Evolutionary conservation across 164 flowering plant species (phyloP).

Genomic region (Warburgia ugandensis): DNA sequence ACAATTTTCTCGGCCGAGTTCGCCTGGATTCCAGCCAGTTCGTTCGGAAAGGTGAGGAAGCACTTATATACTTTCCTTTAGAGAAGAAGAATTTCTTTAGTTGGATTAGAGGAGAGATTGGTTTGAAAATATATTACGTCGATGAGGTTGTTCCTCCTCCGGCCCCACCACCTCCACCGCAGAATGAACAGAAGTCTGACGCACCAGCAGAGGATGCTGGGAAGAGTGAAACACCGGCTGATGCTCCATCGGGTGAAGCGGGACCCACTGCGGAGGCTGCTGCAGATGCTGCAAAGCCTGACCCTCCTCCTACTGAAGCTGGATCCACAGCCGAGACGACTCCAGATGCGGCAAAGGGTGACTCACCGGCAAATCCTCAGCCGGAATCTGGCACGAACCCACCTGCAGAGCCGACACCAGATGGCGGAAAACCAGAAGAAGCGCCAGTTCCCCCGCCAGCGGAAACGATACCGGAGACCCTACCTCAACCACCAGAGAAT

Average conservation of each 20-base stretch:
- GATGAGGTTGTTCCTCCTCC: constrained; percentile 38
- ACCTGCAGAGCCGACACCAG: too few species aligned
- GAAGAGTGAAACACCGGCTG: constrained; percentile 2
- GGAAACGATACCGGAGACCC: background rate
- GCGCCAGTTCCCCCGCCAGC: background rate
- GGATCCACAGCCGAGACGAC: background rate
- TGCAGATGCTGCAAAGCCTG: constrained; percentile 6
- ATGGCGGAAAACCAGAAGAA: background rate
- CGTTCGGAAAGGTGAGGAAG: constrained; percentile 76
- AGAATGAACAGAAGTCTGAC: constrained; percentile 7
- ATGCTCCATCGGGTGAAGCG: background rate
- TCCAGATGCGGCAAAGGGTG: background rate
- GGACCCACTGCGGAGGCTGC: constrained; percentile 3
- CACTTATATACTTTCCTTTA: constrained; percentile 56
- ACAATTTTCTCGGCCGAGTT: constrained; percentile 63
- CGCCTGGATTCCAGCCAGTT: constrained; percentile 53
- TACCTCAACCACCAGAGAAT: background rate
- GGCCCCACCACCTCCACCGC: constrained; percentile 16
- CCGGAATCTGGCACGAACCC: constrained; percentile 4
- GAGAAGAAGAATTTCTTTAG: constrained; percentile 56
- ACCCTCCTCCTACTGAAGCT: constrained; percentile 6
- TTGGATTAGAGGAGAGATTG: constrained; percentile 81
- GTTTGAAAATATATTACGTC: constrained; percentile 56
- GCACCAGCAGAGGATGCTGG: constrained; percentile 10
- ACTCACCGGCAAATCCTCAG: constrained; percentile 6